Percentiles rank a stretch among this genome's conserved stretches.
Evolutionary conservation across 192 early-diverging fungal species (phyloP).

Genomic region (Dissophora globulifera): DNA sequence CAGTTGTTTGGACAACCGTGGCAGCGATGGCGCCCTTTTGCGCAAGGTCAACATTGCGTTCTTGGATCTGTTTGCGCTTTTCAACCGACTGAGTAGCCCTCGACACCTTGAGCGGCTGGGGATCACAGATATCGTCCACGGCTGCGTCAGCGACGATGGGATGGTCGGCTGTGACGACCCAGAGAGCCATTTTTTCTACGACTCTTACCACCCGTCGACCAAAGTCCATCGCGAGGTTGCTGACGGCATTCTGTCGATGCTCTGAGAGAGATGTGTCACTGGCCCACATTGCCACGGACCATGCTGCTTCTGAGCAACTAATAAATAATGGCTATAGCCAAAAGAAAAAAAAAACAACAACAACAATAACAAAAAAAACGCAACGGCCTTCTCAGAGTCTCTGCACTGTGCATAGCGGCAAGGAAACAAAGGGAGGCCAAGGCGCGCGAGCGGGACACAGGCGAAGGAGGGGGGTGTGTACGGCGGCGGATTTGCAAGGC

Average conservation of each 20-base stretch:
- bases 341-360: too few species aligned
- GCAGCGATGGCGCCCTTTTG: neutral
- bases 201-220: constrained; percentile 30
- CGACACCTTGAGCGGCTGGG: constrained; percentile 10
- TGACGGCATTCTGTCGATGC: constrained; percentile 6
- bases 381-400: too few species aligned
- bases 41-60: constrained; percentile 22
- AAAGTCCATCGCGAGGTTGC: constrained; percentile 37
- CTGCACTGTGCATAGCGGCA: neutral
- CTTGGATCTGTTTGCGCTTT: constrained; percentile 24
- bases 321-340: neutral
- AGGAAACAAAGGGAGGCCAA: neutral
- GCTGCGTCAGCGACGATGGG: constrained; percentile 17
- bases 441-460: too few species aligned
- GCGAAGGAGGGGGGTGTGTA: too few species aligned
- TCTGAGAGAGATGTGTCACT: neutral
- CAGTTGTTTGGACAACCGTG: neutral
- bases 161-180: constrained; percentile 17
- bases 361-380: too few species aligned
- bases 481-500: too few species aligned
- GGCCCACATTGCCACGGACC: too few species aligned
- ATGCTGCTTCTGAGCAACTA: too few species aligned
- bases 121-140: constrained; percentile 28
- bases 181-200: constrained; percentile 20
- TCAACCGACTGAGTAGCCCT: neutral